These are phyloP conservation scores for Paraurostyla sp. DNA, from an alignment of 73 alveolate genomes.

Conservation along the genomic window DNA sequence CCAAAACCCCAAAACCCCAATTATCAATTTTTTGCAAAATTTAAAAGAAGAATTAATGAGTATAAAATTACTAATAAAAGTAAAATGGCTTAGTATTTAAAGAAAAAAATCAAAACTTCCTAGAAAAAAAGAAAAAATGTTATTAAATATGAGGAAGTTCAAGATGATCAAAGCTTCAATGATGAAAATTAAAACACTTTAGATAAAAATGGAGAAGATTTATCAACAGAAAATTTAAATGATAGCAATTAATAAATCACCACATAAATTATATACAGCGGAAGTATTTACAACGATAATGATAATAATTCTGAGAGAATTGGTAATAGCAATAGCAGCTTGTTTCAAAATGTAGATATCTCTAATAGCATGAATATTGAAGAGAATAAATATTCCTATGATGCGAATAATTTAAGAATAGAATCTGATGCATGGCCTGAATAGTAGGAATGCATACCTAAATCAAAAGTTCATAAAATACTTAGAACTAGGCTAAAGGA, in stretches of 20 bases:
- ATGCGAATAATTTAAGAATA: neutral
- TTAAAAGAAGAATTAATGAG: neutral
- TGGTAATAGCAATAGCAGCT: neutral
- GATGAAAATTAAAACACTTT: neutral
- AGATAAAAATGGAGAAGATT: neutral
- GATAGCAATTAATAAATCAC: neutral
- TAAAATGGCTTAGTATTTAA: constrained; percentile 28
- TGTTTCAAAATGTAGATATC: neutral
- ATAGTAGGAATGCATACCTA: neutral
- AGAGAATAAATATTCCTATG: neutral
- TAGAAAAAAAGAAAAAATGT: constrained; percentile 14
- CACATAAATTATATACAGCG: neutral
- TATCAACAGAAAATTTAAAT: neutral
- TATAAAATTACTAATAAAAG: neutral
- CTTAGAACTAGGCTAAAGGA: neutral
- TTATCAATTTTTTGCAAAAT: neutral
- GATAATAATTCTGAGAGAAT: neutral
- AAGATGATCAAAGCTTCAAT: neutral
- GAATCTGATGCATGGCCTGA: constrained; percentile 51
- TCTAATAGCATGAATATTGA: neutral
- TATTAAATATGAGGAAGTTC: constrained; percentile 22
- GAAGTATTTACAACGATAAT: neutral
- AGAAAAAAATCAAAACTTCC: neutral
- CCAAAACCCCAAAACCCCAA: constrained; percentile 1
- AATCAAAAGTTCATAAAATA: neutral